Evolutionary conservation across 2,329 filamentous ascomycete genomes (phyloP).

Genomic region (Aspergillus pseudoglaucus): DNA sequence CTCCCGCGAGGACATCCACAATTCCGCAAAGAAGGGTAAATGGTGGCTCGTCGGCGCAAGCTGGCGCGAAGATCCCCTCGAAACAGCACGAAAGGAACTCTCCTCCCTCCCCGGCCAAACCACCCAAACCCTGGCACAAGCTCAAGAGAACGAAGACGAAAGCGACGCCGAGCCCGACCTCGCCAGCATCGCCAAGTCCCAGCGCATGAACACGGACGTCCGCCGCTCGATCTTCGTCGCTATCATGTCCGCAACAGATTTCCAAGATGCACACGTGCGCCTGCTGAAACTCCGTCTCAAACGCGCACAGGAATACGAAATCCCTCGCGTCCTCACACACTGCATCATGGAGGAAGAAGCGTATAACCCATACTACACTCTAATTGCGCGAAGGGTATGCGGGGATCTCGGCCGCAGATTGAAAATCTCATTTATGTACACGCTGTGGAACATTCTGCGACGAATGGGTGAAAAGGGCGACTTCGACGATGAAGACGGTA

Average conservation of each 20-base stretch:
- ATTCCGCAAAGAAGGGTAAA: constrained; percentile 81
- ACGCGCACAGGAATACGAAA: constrained; percentile 76
- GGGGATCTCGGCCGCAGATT: constrained; percentile 59
- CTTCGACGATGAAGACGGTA: constrained; percentile 58
- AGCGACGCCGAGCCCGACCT: constrained; percentile 54
- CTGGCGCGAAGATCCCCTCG: constrained; percentile 52
- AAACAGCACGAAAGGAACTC: constrained; percentile 29
- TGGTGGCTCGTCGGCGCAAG: constrained; percentile 99
- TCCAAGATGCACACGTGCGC: constrained; percentile 73
- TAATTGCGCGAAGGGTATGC: constrained; percentile 75
- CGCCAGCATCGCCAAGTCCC: constrained; percentile 64
- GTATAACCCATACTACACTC: constrained; percentile 90
- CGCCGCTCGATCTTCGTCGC: constrained; percentile 89
- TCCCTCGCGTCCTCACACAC: constrained; percentile 79
- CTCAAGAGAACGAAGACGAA: constrained; percentile 13
- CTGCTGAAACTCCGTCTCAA: constrained; percentile 78
- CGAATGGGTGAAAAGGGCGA: constrained; percentile 67
- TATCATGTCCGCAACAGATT: constrained; percentile 78
- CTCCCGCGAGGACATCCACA: constrained; percentile 71
- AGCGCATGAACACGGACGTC: constrained; percentile 80
- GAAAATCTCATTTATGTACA: constrained; percentile 79
- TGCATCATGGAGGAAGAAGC: constrained; percentile 74
- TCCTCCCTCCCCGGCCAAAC: constrained; percentile 7
- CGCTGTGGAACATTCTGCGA: constrained; percentile 79
- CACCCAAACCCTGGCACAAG: constrained; percentile 4